Evolutionary conservation across 495 filamentous ascomycete genomes (phyloP).

Genomic region (Hypoxylon crocopeplum): DNA sequence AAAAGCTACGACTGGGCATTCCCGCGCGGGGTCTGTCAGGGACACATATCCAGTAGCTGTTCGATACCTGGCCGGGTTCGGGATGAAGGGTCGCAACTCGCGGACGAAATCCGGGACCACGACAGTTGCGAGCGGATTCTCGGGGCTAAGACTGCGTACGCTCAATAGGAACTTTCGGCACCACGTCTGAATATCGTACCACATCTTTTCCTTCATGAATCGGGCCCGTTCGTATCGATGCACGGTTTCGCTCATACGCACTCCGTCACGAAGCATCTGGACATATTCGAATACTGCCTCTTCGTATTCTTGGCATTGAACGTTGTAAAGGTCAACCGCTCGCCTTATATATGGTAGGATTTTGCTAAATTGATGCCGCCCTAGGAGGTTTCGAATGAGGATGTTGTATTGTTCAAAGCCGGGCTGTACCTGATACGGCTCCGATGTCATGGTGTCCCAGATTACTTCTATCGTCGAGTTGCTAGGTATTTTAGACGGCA

Average conservation of each 20-base stretch:
- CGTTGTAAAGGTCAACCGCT: conserved; percentile 35
- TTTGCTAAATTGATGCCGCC: conserved; percentile 13
- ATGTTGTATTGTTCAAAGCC: conserved; percentile 42
- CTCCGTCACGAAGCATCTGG: conserved; percentile 14
- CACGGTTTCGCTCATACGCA: background rate
- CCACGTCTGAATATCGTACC: conserved; percentile 35
- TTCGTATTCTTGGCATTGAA: conserved; percentile 39
- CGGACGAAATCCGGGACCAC: conserved; percentile 52
- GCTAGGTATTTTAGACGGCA: conserved; percentile 28
- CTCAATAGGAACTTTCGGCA: conserved; percentile 29
- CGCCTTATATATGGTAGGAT: conserved; percentile 36
- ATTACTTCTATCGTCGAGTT: conserved; percentile 35
- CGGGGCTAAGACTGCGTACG: conserved; percentile 8
- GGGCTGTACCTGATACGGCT: conserved; percentile 39
- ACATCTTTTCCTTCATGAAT: conserved; percentile 34
- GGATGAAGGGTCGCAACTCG: conserved; percentile 60
- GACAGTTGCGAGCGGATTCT: conserved; percentile 18
- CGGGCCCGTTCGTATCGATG: conserved; percentile 28
- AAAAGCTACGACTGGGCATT: background rate
- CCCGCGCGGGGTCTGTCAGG: conserved; percentile 20
- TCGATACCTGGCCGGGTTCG: conserved; percentile 41
- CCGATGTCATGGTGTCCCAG: conserved; percentile 44
- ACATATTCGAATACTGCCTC: conserved; percentile 42
- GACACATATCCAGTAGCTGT: conserved; percentile 40
- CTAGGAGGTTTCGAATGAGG: conserved; percentile 39